phyloP scores from a whole-genome alignment of 202 grass and related monocot species.

The Zoysia matrella region DNA sequence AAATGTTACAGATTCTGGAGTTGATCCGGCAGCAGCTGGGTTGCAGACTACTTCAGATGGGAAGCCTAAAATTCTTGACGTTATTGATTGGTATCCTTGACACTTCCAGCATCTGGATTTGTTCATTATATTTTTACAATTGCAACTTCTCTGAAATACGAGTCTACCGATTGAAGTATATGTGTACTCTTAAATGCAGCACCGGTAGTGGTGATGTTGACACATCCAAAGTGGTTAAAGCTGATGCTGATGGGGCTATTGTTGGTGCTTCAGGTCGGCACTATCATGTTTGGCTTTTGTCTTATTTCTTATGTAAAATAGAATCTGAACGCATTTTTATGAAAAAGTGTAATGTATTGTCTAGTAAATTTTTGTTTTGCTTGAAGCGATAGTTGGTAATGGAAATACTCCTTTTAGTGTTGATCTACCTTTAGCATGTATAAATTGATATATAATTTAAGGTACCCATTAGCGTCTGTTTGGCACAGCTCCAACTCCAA shows the following conservation, averaged over 20 bases:
- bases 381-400: background rate
- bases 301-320: constrained; percentile 28
- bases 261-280: constrained; percentile 81
- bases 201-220: constrained; percentile 98
- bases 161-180: constrained; percentile 33
- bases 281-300: background rate
- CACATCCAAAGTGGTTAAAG: constrained; percentile 93
- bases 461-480: background rate
- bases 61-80: constrained; percentile 92
- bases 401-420: background rate
- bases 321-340: constrained; percentile 1
- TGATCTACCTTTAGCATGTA: constrained; percentile 20
- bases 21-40: constrained; percentile 86
- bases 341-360: constrained; percentile 28
- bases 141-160: constrained; percentile 23
- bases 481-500: too few relatives aligned
- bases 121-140: background rate
- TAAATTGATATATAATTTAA: constrained; percentile 3
- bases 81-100: constrained; percentile 82
- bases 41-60: constrained; percentile 90
- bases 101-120: constrained; percentile 34
- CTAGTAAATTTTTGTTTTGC: background rate
- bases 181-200: constrained; percentile 57
- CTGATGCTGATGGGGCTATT: constrained; percentile 78
- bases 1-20: constrained; percentile 73